phyloP scores from a whole-genome alignment of 2,329 filamentous ascomycete species.

The Magnaporthiopsis poae region DNA sequence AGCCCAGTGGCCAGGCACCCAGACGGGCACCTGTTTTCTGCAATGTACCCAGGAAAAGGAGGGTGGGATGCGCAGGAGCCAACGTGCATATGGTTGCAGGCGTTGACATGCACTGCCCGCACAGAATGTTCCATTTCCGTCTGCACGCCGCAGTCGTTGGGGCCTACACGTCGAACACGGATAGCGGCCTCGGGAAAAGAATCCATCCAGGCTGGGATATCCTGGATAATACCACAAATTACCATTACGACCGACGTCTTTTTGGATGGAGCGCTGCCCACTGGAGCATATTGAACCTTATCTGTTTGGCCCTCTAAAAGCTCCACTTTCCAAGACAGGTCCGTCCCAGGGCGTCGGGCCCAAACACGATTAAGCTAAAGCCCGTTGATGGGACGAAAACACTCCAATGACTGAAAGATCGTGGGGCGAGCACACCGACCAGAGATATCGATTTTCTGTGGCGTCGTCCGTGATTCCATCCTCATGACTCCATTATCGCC shows the following conservation, averaged over 20 bases:
- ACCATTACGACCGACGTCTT: not conserved
- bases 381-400: not conserved
- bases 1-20: too few species aligned
- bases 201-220: not conserved
- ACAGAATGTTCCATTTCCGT: not conserved
- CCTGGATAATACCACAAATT: not conserved
- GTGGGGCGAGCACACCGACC: too few species aligned
- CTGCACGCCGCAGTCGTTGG: not conserved
- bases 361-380: not conserved
- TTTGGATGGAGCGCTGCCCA: not conserved
- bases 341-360: not conserved
- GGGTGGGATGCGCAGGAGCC: not conserved
- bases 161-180: not conserved
- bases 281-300: not conserved
- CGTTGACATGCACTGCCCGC: not conserved
- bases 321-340: not conserved
- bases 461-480: not conserved
- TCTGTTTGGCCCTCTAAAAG: not conserved
- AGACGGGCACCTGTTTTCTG: not conserved
- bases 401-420: too few species aligned
- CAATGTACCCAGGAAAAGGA: not conserved
- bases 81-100: not conserved
- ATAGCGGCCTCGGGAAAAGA: not conserved
- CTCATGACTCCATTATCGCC: not conserved
- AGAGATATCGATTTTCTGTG: not conserved